These are phyloP conservation scores for Rubus parviflorus DNA, from an alignment of 306 rosid species.

Conservation along the genomic window DNA sequence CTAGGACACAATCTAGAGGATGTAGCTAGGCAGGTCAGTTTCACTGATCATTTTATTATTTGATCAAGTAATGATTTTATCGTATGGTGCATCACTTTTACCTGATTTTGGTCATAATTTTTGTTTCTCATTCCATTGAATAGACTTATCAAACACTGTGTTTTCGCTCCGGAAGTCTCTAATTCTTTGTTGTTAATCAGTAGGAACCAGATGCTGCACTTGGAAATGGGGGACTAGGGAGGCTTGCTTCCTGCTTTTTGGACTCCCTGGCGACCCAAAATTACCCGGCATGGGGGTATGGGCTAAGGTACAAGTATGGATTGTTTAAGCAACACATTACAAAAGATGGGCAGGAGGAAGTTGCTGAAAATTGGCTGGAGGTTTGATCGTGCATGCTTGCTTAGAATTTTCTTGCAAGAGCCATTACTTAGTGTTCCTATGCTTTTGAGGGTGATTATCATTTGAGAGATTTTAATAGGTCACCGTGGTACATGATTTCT, in stretches of 20 bases:
- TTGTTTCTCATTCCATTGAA: background rate
- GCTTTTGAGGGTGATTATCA: background rate
- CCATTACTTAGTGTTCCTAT: constrained; percentile 6
- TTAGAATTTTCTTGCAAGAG: background rate
- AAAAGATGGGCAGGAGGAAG: constrained; percentile 96
- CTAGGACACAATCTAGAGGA: constrained; percentile 76
- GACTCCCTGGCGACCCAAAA: constrained; percentile 93
- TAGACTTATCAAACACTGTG: background rate
- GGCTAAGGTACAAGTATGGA: constrained; percentile 92
- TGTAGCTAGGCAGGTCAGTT: constrained; percentile 64
- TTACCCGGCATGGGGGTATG: constrained; percentile 99
- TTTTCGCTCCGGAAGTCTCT: constrained; percentile 9
- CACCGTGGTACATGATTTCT: background rate
- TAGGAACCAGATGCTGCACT: constrained; percentile 99
- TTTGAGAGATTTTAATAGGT: background rate
- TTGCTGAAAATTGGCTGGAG: constrained; percentile 96
- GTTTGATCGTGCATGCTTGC: constrained; percentile 34
- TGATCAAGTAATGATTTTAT: background rate
- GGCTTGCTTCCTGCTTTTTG: constrained; percentile 93
- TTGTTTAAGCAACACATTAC: constrained; percentile 86
- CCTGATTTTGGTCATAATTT: background rate
- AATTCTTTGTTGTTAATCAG: constrained; percentile 30
- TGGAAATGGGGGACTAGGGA: constrained; percentile 99
- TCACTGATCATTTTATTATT: constrained; percentile 15
- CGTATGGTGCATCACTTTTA: background rate